Evolutionary conservation across 306 rosid genomes (phyloP).

Genomic region (Fragaria nilgerrensis): DNA sequence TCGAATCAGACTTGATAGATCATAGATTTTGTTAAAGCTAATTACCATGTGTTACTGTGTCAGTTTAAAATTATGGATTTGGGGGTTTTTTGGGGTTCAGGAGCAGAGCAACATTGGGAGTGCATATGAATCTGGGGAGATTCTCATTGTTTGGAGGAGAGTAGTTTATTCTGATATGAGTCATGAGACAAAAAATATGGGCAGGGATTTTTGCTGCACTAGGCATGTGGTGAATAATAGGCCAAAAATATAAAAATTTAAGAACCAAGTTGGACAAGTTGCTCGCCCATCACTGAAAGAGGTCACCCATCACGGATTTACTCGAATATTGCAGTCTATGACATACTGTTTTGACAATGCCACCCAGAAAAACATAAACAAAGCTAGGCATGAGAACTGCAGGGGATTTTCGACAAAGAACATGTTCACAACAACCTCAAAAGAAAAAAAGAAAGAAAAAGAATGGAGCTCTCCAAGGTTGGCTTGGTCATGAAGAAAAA

Average conservation of each 20-base stretch:
- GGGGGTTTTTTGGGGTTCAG: not conserved
- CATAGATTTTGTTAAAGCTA: not conserved
- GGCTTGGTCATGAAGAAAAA: not conserved
- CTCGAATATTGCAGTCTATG: conserved; percentile 18
- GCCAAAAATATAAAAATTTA: conserved; percentile 8
- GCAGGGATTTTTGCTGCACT: conserved; percentile 20
- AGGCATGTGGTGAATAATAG: conserved; percentile 31
- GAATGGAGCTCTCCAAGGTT: not conserved
- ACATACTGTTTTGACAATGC: not conserved
- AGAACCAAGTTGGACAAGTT: conserved; percentile 6
- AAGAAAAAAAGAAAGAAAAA: not conserved
- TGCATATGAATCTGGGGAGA: conserved; percentile 15
- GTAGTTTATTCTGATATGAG: conserved; percentile 1
- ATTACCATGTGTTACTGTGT: not conserved
- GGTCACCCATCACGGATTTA: conserved; percentile 33
- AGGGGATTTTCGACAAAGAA: not conserved
- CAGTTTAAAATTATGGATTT: not conserved
- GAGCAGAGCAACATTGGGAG: not conserved
- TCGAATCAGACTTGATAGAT: not conserved
- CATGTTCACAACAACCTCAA: not conserved
- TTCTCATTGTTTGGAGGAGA: conserved; percentile 4
- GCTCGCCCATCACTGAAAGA: conserved; percentile 31
- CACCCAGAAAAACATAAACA: not conserved
- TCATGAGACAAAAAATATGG: conserved; percentile 16
- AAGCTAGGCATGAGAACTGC: not conserved